Evolutionary conservation across 106 monocot species (phyloP), one percentile per base, ranked within the genome.

Genomic region (Triglochin maritima): DNA sequence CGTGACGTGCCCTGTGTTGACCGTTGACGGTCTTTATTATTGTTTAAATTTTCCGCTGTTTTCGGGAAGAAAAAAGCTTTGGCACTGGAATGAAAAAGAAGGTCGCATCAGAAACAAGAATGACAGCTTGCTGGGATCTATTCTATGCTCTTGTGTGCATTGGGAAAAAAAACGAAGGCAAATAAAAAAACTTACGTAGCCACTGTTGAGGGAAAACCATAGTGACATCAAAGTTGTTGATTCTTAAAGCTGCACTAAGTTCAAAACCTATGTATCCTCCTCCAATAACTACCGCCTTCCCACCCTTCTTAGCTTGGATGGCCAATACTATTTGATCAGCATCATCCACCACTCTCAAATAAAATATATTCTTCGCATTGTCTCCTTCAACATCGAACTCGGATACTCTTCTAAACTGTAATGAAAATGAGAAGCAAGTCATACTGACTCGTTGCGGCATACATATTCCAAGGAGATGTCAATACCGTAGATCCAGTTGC

Each of bases 211-310:
- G 93, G 80, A 84, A 93, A 60, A 93, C 93, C 89, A 93, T 86
- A 45, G 89, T 89, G 47, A 93, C 88, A 74, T 93, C 89, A 13
- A 79, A 74, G 57, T 86, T 80, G 67, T 93, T 93, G 7, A 86
- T 63, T 65, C 57, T 75, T 55, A 86, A 53, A 13, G 76, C 86
- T 6, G 93, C 89, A 64, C 80, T 67, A 59, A 89, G 79, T 71
- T 93, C 93, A 78, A 93, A 89, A 46, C 93, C 93, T 55, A 93
- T 93, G 71, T 93, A 93, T 62, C 93, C 93, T 69, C 93, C 93
- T 74, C 93, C 93, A 45, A 93, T 89, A 74, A 93, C 69, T 8
- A 93, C 89, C 44, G 82, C 86, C 53, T 86, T 93, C 46, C 93
- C 93, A 44, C 81, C 66, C 71, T 93, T 93, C 81, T 93, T 89